Base-by-base conservation (phyloP, 345 rosid genomes). In the Linum lewisii region DNA sequence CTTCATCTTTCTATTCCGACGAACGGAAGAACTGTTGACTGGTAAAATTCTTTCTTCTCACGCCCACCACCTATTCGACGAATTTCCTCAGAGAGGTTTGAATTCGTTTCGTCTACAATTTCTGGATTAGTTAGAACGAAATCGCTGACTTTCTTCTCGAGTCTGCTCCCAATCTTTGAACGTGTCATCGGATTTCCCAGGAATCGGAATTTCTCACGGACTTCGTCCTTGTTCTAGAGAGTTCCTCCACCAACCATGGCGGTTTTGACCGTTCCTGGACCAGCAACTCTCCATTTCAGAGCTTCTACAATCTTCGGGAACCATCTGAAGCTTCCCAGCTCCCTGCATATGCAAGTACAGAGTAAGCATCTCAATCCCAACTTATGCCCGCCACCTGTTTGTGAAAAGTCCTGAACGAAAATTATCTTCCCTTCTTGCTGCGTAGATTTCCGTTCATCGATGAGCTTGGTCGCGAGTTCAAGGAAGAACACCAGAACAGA, bases 401-500 rank as follows among this genome's bases (percentile, higher is more conserved):
- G 21, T 34, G 19, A n/a, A 26, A 32, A 7, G 24, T 54, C 26
- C 26, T 54, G 7, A 21, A 54, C 22, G 16, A 13, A 54, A 11
- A 1, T 54, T 11, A 6, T 21, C 21, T 21, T 65, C n/a, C 58
- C 14, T 24, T 59, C 8, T 16, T 63, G 55, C 6, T 2, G 50
- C 49, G 58, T 19, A 79, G 84, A 62, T 67, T 16, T 71, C 54
- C 21, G 18, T n/a, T n/a, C n/a, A 21, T 49, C 59, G 18, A 72
- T 65, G 77, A 71, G 75, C 42, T 26, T 73, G 36, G 73, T 68
- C 62, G 82, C 82, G 53, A 69, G 77, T 67, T 82, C 81, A 32
- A 86, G 76, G 73, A 80, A 72, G 22, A 78, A 75, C 9, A 38
- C 86, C 24, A 63, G 82, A 65, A 75, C 65, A 8, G 95, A 88